Conservation (phyloP, 108 stramenopile species). For the Bacterosira constricta region DNA sequence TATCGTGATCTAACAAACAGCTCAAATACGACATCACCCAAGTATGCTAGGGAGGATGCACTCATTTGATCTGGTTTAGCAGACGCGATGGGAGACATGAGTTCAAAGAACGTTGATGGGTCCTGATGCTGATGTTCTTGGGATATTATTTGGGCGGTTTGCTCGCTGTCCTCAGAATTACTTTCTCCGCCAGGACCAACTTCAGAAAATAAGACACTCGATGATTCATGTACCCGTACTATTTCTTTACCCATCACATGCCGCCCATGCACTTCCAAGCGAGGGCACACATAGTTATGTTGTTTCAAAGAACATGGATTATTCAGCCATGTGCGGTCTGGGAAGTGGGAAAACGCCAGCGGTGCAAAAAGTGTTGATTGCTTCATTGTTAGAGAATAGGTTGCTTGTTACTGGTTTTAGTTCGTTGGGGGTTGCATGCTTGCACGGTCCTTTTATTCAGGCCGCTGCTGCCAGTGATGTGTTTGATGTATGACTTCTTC, state of each 20-base stretch:
- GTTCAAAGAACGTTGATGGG: slow-evolving; percentile 19
- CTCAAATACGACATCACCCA: slow-evolving; percentile 86
- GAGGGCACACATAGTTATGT: not conserved
- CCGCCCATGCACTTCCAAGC: not conserved
- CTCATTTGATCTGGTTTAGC: slow-evolving; percentile 73
- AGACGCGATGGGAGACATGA: slow-evolving; percentile 40
- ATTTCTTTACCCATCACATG: not conserved
- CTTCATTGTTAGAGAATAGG: no score
- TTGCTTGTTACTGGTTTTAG: no score
- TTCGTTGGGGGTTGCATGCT: no score
- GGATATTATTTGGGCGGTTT: not conserved
- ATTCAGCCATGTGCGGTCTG: not conserved
- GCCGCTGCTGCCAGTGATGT: no score
- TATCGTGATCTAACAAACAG: slow-evolving; percentile 76
- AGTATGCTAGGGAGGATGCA: slow-evolving; percentile 80
- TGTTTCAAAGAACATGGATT: not conserved
- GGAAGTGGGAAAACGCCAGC: not conserved
- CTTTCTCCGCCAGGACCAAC: not conserved
- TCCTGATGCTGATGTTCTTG: not conserved
- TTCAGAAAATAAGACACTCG: slow-evolving; percentile 6
- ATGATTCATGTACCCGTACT: not conserved
- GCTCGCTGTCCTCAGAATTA: not conserved
- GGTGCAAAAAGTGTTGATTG: not conserved
- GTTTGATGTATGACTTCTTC: no score
- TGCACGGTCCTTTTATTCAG: no score